Conservation (phyloP, 345 rosid genomes). For the Salix suchowensis region DNA sequence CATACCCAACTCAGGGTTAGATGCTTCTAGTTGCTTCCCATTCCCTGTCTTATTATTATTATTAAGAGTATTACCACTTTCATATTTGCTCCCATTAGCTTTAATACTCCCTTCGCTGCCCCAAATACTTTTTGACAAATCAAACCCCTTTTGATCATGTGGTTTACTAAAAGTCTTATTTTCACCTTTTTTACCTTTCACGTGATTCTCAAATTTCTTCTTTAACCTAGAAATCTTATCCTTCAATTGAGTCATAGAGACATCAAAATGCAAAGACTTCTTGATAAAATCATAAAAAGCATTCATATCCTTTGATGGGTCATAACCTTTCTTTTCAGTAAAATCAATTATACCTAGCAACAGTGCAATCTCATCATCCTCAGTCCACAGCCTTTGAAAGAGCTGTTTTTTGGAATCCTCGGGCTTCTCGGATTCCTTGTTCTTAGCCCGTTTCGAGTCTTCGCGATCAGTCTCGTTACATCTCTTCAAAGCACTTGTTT, state of each 20-base stretch:
- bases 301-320: slow-evolving; percentile 33
- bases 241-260: slow-evolving; percentile 30
- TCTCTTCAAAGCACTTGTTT: not conserved
- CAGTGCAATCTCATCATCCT: slow-evolving; percentile 40
- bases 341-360: slow-evolving; percentile 41
- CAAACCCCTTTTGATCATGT: slow-evolving; percentile 24
- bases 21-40: not conserved
- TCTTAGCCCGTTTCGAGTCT: slow-evolving; percentile 12
- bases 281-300: slow-evolving; percentile 39
- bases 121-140: slow-evolving; percentile 34
- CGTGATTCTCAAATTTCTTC: slow-evolving; percentile 29
- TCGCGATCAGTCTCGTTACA: slow-evolving; percentile 1
- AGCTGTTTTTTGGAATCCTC: not conserved
- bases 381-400: not conserved
- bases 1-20: not conserved
- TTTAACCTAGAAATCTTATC: slow-evolving; percentile 41
- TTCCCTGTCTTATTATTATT: not conserved
- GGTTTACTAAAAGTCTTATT: slow-evolving; percentile 14
- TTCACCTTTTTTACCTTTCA: slow-evolving; percentile 18
- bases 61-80: not conserved
- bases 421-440: slow-evolving; percentile 21
- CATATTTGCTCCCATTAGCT: not conserved
- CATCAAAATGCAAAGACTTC: slow-evolving; percentile 34
- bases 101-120: slow-evolving; percentile 9
- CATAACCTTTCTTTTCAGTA: slow-evolving; percentile 24